These are phyloP conservation scores for Zopfia rhizophila DNA, from an alignment of 2,329 filamentous ascomycete genomes.

Conservation along the genomic window DNA sequence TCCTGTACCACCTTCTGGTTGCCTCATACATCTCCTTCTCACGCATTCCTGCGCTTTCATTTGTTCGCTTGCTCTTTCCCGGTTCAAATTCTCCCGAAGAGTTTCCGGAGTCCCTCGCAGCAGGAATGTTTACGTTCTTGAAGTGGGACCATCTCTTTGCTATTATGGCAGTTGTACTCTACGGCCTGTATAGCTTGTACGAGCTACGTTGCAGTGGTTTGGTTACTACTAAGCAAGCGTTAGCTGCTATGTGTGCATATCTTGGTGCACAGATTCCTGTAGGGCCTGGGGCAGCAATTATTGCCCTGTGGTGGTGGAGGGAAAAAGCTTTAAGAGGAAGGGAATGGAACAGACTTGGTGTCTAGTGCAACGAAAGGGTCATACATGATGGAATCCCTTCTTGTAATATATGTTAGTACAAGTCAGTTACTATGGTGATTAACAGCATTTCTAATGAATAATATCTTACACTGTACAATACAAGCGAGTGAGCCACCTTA, in stretches of 20 bases:
- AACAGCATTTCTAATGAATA: no score
- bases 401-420: no score
- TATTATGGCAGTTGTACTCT: constrained; percentile 5
- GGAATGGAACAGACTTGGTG: no score
- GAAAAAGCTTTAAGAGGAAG: neutral
- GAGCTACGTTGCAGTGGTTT: constrained; percentile 10
- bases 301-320: constrained; percentile 19
- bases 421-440: no score
- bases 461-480: no score
- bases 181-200: constrained; percentile 10
- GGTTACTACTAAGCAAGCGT: constrained; percentile 3
- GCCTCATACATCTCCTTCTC: no score
- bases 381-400: no score
- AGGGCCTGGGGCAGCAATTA: constrained; percentile 17
- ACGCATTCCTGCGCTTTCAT: no score
- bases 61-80: no score
- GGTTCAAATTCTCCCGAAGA: constrained; percentile 12
- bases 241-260: neutral
- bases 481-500: no score
- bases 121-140: constrained; percentile 6
- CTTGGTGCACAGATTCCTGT: constrained; percentile 4
- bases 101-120: neutral
- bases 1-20: no score
- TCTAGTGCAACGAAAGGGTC: no score
- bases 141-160: constrained; percentile 8